Evolutionary conservation across 2,329 filamentous ascomycete genomes (phyloP).

Genomic region (Diatrype stigma): DNA sequence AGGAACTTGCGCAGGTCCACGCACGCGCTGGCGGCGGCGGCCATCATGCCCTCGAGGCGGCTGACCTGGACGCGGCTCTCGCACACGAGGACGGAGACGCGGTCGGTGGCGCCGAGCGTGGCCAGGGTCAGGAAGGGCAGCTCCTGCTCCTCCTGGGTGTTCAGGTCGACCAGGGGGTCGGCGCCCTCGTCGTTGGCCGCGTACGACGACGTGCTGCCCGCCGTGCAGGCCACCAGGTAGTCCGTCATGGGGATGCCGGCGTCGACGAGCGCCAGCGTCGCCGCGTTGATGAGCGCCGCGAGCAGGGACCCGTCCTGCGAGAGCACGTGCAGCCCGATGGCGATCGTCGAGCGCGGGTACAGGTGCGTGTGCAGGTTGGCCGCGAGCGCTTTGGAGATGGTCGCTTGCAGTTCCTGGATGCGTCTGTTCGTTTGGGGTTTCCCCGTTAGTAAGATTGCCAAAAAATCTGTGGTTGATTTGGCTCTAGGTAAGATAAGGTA

Average conservation of each 20-base stretch:
- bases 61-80: slow-evolving; percentile 83
- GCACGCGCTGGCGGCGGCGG: slow-evolving; percentile 87
- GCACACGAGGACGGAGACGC: slow-evolving; percentile 75
- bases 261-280: slow-evolving; percentile 87
- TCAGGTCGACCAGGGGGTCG: slow-evolving; percentile 77
- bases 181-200: slow-evolving; percentile 62
- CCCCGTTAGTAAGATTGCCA: too few relatives aligned
- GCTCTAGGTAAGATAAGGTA: too few relatives aligned
- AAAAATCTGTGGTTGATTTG: too few relatives aligned
- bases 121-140: slow-evolving; percentile 84
- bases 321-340: slow-evolving; percentile 79
- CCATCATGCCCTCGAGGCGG: slow-evolving; percentile 86
- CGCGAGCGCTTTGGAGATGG: slow-evolving; percentile 72
- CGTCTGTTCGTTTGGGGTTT: too few relatives aligned
- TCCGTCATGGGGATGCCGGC: slow-evolving; percentile 94
- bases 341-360: slow-evolving; percentile 83
- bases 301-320: slow-evolving; percentile 87
- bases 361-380: slow-evolving; percentile 78
- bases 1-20: slow-evolving; percentile 78
- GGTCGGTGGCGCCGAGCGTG: slow-evolving; percentile 69
- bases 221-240: slow-evolving; percentile 84
- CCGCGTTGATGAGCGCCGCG: slow-evolving; percentile 84
- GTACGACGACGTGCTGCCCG: slow-evolving; percentile 70
- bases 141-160: slow-evolving; percentile 77
- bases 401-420: slow-evolving; percentile 74